Base-by-base conservation (phyloP, 2,329 filamentous ascomycete species). In the Trichophyton schoenleinii region DNA sequence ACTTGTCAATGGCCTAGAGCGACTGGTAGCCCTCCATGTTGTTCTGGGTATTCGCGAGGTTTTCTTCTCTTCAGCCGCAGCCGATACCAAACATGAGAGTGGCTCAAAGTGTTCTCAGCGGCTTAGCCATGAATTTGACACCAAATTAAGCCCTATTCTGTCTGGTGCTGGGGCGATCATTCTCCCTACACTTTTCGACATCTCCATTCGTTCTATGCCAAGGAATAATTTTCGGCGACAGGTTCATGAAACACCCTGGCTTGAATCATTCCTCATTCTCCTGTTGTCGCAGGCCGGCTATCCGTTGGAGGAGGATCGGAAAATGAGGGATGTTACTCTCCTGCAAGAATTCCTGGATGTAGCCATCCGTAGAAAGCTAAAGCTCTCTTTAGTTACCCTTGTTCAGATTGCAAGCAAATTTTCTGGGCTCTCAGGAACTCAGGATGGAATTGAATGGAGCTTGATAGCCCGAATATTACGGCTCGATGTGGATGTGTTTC, bases 191-290 rank as follows among this genome's bases (percentile, higher is more conserved):
- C 68, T 80, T 4, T 77, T 80, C 58, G 74, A 78, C 59, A 73
- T 78, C 61, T 76, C 78, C 2, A 73, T 76, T 25, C 73, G 76
- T 41, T 76, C 75, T 41, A 71, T 79, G 15, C 75, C 75, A 18
- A 70, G 75, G 61, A 71, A 75, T 61, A 73, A 74, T 9, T 76
- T 77, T 53, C 71, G 71, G 52, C 70, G 74, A 42, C 73, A 77
- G 64, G 73, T 73, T 6, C 68, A 74, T 25, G 79, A 81, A 67
- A 75, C 75, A 44, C 70, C 73, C 13, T 81, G 79, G 79, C 66
- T 82, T 58, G 78, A 80, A 66, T 73, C 72, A 2, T 68, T 79
- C n/a, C 80, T 80, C 60, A 71, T 74, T 25, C 70, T 70, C 34
- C 69, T 79, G 49, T 70, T 73, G 6, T 72, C 77, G 61, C 66